A percentile compares a stretch with the other conserved stretches of the same genome.
These are phyloP conservation scores for Tetrastigma voinierianum DNA, from an alignment of 164 flowering plant species.

Conservation along the genomic window DNA sequence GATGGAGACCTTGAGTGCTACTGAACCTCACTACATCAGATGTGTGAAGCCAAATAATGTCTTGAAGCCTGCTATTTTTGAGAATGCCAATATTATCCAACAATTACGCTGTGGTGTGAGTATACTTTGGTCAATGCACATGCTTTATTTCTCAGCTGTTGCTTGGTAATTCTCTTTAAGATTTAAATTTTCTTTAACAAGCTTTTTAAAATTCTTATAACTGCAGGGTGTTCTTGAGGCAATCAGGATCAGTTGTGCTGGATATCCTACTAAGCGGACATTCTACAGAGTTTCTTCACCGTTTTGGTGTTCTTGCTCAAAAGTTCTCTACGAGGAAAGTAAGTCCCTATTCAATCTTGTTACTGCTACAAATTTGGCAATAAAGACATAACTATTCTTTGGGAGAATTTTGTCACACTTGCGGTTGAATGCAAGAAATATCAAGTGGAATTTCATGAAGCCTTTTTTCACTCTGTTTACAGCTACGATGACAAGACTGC, in stretches of 20 bases:
- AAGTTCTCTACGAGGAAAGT: conserved; percentile 93
- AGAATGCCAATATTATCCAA: conserved; percentile 80
- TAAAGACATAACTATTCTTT: not conserved
- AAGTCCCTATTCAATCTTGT: conserved; percentile 23
- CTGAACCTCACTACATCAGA: conserved; percentile 98
- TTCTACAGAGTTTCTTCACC: conserved; percentile 91
- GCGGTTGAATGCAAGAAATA: too few species aligned
- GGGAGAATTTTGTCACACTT: too few species aligned
- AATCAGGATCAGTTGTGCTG: conserved; percentile 98
- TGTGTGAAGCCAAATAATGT: conserved; percentile 98
- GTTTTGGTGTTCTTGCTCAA: conserved; percentile 96
- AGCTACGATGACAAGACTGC: conserved; percentile 91
- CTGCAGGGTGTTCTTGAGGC: conserved; percentile 97
- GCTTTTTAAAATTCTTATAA: too few species aligned
- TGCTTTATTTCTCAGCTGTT: too few species aligned
- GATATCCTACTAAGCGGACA: conserved; percentile 94
- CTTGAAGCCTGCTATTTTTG: conserved; percentile 95
- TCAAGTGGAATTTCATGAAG: not conserved
- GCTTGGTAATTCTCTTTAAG: too few species aligned
- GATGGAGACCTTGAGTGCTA: conserved; percentile 93
- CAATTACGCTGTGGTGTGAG: conserved; percentile 99
- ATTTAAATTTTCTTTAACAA: too few species aligned
- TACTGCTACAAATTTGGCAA: not conserved
- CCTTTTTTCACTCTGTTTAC: conserved; percentile 6
- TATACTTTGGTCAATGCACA: conserved; percentile 12